Percentiles rank a stretch among this genome's conserved stretches.
These are phyloP conservation scores for Globisporangium okanoganense DNA, from an alignment of 352 stramenopile genomes.

Conservation along the genomic window DNA sequence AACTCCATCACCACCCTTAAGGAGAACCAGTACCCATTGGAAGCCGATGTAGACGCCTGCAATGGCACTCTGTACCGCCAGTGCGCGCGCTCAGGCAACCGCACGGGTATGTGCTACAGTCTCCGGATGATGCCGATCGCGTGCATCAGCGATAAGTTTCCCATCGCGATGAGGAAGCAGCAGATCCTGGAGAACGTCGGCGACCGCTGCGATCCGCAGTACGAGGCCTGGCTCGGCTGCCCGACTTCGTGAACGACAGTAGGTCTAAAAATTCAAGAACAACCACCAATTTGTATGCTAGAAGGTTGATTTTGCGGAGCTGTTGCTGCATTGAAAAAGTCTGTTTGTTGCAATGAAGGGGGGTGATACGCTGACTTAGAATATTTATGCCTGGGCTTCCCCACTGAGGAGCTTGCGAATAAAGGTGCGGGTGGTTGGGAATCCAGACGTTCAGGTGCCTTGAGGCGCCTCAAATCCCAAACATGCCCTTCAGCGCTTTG, in stretches of 20 bases:
- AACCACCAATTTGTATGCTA: too few species aligned
- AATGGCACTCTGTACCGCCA: constrained; percentile 34
- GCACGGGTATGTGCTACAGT: constrained; percentile 28
- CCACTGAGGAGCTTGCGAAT: too few species aligned
- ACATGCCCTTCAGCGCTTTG: too few species aligned
- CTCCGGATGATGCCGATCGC: constrained; percentile 5
- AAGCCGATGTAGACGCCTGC: constrained; percentile 24
- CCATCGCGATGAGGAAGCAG: background rate
- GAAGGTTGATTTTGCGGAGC: too few species aligned
- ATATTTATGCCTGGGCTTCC: too few species aligned
- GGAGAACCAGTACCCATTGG: background rate
- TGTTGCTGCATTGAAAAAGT: too few species aligned
- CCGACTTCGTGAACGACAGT: background rate
- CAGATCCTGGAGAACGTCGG: background rate
- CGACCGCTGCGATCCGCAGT: background rate
- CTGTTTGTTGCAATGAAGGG: too few species aligned
- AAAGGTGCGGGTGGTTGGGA: too few species aligned
- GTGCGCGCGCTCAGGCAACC: constrained; percentile 16
- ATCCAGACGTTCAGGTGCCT: too few species aligned
- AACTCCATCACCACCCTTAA: background rate
- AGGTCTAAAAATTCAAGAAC: too few species aligned
- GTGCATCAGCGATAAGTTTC: background rate
- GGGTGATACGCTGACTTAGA: too few species aligned
- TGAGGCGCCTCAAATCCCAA: too few species aligned
- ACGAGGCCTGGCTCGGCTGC: constrained; percentile 1